phyloP scores from a whole-genome alignment of 257 asterid genomes.

The Rauvolfia tetraphylla region DNA sequence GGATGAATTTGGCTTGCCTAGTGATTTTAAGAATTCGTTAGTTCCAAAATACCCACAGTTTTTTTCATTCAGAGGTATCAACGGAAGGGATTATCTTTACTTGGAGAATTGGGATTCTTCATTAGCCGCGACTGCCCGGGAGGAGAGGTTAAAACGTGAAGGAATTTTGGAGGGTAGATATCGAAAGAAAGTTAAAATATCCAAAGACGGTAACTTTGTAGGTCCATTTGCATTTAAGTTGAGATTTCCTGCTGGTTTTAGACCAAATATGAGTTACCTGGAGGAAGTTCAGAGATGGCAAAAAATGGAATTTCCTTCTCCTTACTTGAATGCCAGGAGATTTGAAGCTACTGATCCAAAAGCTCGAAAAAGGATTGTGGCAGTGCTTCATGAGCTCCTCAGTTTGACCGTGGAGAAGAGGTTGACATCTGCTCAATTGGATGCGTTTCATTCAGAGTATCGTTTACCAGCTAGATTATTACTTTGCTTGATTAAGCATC shows the following conservation, averaged over 20 bases:
- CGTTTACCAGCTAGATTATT: conserved; percentile 70
- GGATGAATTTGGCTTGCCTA: conserved; percentile 70
- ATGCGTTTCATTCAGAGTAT: conserved; percentile 70
- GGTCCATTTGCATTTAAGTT: conserved; percentile 71
- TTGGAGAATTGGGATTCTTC: conserved; percentile 96
- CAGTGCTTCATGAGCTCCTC: conserved; percentile 88
- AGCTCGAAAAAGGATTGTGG: conserved; percentile 78
- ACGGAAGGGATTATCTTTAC: conserved; percentile 58
- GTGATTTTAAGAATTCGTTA: conserved; percentile 58
- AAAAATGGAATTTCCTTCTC: conserved; percentile 92
- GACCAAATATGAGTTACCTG: conserved; percentile 79
- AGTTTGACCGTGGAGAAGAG: conserved; percentile 87
- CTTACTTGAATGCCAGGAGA: conserved; percentile 77
- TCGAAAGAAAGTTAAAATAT: conserved; percentile 38
- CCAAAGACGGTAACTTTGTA: conserved; percentile 69
- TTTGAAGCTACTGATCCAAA: conserved; percentile 65
- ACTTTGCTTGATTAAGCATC: conserved; percentile 85
- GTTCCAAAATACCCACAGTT: conserved; percentile 64
- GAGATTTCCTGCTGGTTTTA: conserved; percentile 77
- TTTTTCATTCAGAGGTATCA: conserved; percentile 49
- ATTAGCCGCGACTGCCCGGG: conserved; percentile 75
- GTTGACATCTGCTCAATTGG: conserved; percentile 78
- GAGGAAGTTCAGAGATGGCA: conserved; percentile 83
- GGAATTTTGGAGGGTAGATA: conserved; percentile 11
- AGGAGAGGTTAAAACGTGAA: conserved; percentile 47